Percentiles rank a stretch among this genome's conserved stretches.
Conservation (phyloP, 768 basidiomycete species). For the Naganishia friedmannii region DNA sequence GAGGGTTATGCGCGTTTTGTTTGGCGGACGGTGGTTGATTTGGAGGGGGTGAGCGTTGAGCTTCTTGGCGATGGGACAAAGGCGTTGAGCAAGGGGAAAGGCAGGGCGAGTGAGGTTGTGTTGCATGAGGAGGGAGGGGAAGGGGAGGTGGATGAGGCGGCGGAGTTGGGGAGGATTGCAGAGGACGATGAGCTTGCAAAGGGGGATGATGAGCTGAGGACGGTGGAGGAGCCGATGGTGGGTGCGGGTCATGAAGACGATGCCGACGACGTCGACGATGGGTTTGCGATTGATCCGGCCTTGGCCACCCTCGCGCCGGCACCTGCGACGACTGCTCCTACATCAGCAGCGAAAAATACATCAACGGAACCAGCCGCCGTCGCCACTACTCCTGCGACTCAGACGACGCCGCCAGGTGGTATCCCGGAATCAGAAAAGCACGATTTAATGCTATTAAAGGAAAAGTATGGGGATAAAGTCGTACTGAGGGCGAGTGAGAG, state of each 20-base stretch:
- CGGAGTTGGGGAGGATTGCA: neutral
- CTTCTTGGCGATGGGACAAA: neutral
- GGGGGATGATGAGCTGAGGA: too few relatives aligned
- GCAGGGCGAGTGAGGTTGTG: neutral
- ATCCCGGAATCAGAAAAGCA: conserved; percentile 5
- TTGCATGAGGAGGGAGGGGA: neutral
- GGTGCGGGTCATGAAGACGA: neutral
- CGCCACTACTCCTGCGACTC: neutral
- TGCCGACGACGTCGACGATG: too few relatives aligned
- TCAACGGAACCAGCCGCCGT: neutral
- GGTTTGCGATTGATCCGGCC: conserved; percentile 8
- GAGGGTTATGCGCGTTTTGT: conserved; percentile 23
- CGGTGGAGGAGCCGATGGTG: too few relatives aligned
- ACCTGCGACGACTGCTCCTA: neutral
- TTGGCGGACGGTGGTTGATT: conserved; percentile 17
- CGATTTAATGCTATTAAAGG: conserved; percentile 10
- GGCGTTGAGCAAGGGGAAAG: neutral
- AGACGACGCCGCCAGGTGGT: too few relatives aligned
- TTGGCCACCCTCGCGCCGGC: neutral
- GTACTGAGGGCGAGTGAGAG: conserved; percentile 10
- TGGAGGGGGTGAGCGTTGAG: neutral
- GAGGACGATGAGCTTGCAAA: too few relatives aligned
- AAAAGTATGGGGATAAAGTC: conserved; percentile 24
- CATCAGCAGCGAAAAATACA: neutral
- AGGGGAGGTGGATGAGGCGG: neutral